phyloP scores from a whole-genome alignment of 345 rosid genomes.

The Hypericum perforatum region DNA sequence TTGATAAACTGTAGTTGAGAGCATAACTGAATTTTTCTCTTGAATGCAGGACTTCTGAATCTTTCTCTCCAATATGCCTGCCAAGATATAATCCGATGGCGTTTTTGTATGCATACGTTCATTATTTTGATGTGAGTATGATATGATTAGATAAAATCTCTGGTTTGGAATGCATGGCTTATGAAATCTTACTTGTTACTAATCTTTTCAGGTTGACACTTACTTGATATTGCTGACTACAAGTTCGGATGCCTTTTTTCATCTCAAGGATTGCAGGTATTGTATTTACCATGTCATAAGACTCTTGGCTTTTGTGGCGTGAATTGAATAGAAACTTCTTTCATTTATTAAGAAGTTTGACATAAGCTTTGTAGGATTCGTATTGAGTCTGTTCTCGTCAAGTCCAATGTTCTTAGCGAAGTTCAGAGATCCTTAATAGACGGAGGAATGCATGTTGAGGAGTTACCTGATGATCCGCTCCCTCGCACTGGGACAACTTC shows the following conservation, averaged over 20 bases:
- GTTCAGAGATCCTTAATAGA: slow-evolving; percentile 80
- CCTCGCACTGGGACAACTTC: slow-evolving; percentile 41
- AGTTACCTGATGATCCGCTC: slow-evolving; percentile 52
- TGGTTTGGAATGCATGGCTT: neutral
- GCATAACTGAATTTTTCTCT: no score
- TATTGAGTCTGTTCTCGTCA: slow-evolving; percentile 67
- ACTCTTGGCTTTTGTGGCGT: no score
- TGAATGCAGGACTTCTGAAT: slow-evolving; percentile 83
- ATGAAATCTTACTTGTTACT: neutral
- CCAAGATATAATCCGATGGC: slow-evolving; percentile 97
- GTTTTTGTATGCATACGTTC: slow-evolving; percentile 89
- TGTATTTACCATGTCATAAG: no score
- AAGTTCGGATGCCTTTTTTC: slow-evolving; percentile 89
- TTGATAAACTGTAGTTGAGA: no score
- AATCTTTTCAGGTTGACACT: slow-evolving; percentile 57
- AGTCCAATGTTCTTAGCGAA: slow-evolving; percentile 79
- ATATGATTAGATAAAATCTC: slow-evolving; percentile 6
- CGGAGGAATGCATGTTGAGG: slow-evolving; percentile 94
- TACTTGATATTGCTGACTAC: slow-evolving; percentile 89
- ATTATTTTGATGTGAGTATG: slow-evolving; percentile 83
- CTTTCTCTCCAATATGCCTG: slow-evolving; percentile 94
- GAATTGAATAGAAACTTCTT: neutral
- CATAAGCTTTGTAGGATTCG: slow-evolving; percentile 46
- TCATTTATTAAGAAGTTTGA: slow-evolving; percentile 10
- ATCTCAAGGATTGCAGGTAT: slow-evolving; percentile 97